Conservation (phyloP, 495 filamentous ascomycete species). For the Immersiella caudata region DNA sequence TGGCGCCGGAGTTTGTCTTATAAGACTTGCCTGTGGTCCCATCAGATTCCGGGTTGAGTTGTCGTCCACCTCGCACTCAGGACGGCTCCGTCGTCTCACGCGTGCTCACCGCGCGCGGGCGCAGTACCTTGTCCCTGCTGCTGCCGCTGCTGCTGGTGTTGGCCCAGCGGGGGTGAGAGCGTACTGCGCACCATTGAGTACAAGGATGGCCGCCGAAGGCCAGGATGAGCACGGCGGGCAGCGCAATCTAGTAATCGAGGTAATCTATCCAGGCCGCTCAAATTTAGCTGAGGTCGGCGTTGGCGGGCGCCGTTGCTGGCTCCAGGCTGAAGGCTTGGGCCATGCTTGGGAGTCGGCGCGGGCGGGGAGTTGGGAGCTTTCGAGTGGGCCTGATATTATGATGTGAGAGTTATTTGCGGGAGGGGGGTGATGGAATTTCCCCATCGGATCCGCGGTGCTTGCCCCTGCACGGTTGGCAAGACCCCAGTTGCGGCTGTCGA, state of each 20-base stretch:
- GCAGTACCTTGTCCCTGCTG: not conserved
- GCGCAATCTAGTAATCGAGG: conserved; percentile 15
- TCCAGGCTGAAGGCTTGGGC: not conserved
- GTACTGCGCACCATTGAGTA: not conserved
- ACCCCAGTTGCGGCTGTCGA: conserved; percentile 18
- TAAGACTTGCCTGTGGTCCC: not conserved
- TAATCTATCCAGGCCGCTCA: conserved; percentile 34
- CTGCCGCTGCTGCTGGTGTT: too few species aligned
- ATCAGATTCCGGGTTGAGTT: not conserved
- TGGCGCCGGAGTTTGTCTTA: conserved; percentile 14
- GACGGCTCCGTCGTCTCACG: not conserved
- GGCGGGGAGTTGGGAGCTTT: not conserved
- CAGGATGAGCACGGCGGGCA: conserved; percentile 1
- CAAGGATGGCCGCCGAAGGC: not conserved
- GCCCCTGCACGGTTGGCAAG: conserved; percentile 8
- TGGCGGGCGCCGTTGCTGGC: conserved; percentile 4
- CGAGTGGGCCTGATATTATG: conserved; percentile 17
- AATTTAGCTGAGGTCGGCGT: conserved; percentile 31
- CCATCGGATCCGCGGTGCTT: conserved; percentile 33
- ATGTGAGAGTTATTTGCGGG: conserved; percentile 20
- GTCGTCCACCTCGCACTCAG: not conserved
- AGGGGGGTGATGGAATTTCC: conserved; percentile 33
- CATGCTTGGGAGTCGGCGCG: not conserved
- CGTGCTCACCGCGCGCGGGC: not conserved
- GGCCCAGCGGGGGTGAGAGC: too few species aligned